Conservation (phyloP, 257 asterid genomes). For the Ilex asprella region DNA sequence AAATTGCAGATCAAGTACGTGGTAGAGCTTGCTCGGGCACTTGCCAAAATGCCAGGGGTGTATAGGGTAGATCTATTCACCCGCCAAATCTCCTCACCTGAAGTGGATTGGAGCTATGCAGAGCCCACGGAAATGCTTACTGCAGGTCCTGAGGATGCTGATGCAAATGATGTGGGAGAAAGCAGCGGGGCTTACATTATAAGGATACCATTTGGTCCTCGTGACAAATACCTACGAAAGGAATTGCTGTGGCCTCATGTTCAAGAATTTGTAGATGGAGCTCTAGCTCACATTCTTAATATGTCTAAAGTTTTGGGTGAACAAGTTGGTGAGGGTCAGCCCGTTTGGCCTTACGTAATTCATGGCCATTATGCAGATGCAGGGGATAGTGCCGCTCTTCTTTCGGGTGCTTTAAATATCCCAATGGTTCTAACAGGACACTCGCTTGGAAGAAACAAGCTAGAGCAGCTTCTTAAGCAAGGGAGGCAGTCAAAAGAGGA, state of each 20-base stretch:
- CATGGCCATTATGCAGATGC: constrained; percentile 93
- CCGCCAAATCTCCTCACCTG: constrained; percentile 73
- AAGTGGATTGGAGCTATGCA: constrained; percentile 81
- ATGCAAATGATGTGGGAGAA: constrained; percentile 47
- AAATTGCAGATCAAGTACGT: constrained; percentile 62
- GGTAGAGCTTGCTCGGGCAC: constrained; percentile 77
- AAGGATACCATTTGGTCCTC: constrained; percentile 78
- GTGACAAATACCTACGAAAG: constrained; percentile 57
- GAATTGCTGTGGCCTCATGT: constrained; percentile 77
- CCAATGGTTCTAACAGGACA: constrained; percentile 91
- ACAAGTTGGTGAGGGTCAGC: constrained; percentile 62
- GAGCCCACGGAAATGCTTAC: constrained; percentile 84
- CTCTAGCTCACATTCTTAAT: constrained; percentile 64
- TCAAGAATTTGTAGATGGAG: constrained; percentile 81
- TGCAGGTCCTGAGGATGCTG: constrained; percentile 46
- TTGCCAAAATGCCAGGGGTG: constrained; percentile 71
- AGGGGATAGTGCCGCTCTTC: constrained; percentile 83
- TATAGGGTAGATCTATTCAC: constrained; percentile 78
- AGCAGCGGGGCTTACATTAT: constrained; percentile 75
- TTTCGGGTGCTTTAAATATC: constrained; percentile 75
- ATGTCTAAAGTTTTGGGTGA: constrained; percentile 77
- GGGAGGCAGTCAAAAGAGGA: constrained; percentile 79
- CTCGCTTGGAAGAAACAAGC: constrained; percentile 77
- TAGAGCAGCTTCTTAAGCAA: constrained; percentile 77
- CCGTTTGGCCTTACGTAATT: constrained; percentile 79